Base-by-base conservation (phyloP, 177 flowering plant species). In the Vitis hybrid region DNA sequence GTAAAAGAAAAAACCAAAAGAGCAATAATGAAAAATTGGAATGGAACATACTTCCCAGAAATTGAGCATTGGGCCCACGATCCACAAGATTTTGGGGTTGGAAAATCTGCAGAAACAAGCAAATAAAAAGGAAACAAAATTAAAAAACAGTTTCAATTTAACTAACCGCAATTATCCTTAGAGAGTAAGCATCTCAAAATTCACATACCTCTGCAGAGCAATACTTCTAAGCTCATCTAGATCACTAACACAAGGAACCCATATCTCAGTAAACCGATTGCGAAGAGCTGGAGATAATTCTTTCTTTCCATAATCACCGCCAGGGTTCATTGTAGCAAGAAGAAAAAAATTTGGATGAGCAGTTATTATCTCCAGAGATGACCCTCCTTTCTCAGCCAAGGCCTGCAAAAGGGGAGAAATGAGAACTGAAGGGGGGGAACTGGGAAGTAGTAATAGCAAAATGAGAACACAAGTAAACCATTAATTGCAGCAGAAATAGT, bases 261-360 rank as follows among this genome's bases (percentile, higher is more conserved):
- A 94, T 76, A 96, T 94, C 79, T 94, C 98, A 38, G 99, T 96
- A 75, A 96, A 96, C 14, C 99, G 83, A 77, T 94, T 96, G 24
- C 98, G 92, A 51, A 96, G 97, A 33, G 99, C 99, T 10, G 97
- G 99, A 57, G 99, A 96, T 54, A 96, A 71, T 73, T 96, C 99
- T 64, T 96, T 96, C 80, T 96, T 96, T 62, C 99, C 99, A 87
- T 81, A 94, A 79, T 96, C 99, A 66, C 99, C 99, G 63, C 99
- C 99, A 67, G 99, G 99, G 76, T 96, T 96, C 99, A 96, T 96
- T 52, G 99, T 96, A 64, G 98, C 99, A 61, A 96, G 91, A 66
- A 96, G 79, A 66, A 89, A 88, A 76, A 96, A 96, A 44, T 88
- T 78, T 5, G 72, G 78, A 80, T 91, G 86, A 50, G 98, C 98